A percentile compares a stretch with the other conserved stretches of the same genome.
Conservation (phyloP, 1,284 basidiomycete species). For the Sanghuangporus baumii region DNA sequence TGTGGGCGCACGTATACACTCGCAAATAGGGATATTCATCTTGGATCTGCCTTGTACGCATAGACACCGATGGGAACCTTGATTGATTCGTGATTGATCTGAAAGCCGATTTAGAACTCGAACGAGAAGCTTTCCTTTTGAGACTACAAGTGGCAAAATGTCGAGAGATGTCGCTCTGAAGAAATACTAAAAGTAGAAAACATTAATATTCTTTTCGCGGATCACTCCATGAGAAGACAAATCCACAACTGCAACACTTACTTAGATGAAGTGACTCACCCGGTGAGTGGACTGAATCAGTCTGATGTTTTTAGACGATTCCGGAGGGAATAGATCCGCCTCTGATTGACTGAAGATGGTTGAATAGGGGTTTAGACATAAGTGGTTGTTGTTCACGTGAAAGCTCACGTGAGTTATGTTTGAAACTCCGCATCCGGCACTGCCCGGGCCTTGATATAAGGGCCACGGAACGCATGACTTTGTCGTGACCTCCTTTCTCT, state of each 20-base stretch:
- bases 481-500: slow-evolving; percentile 15
- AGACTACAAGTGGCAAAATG: too few relatives aligned
- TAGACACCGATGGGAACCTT: background rate
- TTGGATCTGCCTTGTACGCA: background rate
- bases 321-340: too few relatives aligned
- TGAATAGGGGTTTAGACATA: background rate
- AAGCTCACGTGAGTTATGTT: background rate
- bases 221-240: background rate
- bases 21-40: background rate
- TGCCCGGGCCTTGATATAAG: slow-evolving; percentile 4
- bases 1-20: background rate
- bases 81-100: background rate
- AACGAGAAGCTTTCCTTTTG: background rate
- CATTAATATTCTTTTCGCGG: too few relatives aligned
- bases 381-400: background rate
- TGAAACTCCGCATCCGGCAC: background rate
- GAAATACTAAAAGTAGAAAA: too few relatives aligned
- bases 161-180: too few relatives aligned
- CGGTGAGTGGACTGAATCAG: too few relatives aligned
- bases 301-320: too few relatives aligned
- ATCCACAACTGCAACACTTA: background rate
- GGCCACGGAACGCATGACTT: slow-evolving; percentile 12
- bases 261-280: background rate
- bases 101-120: too few relatives aligned
- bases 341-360: background rate